Evolutionary conservation across 2,329 filamentous ascomycete species (phyloP), one percentile per base, ranked within the genome.

Genomic region (Pseudofabraea citricarpa): DNA sequence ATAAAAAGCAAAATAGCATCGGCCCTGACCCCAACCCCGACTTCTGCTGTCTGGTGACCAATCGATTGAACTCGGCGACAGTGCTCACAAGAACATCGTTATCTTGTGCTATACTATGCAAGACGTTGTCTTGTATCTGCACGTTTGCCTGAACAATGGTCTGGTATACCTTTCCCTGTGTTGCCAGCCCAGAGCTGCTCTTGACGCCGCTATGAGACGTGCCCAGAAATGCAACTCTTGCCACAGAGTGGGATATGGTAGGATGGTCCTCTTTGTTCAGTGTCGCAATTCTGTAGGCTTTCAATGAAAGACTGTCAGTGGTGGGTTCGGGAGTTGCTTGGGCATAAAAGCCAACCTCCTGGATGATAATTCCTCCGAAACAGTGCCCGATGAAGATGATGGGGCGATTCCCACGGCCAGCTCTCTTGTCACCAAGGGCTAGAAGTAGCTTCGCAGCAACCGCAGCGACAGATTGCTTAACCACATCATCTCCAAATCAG

Each of bases 321-420:
- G 21, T 49, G 45, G 22, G 54, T 57, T 29, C 50, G 55, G 13
- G 54, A 27, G 8, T 27, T 27, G 55, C 2, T 47, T 2, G 53
- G 27, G 13, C 53, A 36, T 12, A 3, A 13, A 26, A n/a, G n/a
- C 39, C 36, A 20, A 56, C 55, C 39, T 56, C 51, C 20, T 59
- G 51, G 6, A 59, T 50, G 18, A 60, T 48, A 16, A 59, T 56
- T 7, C 57, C 57, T 12, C 58, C 56, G 22, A 61, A 51, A 45
- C 56, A 58, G 40, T 60, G 58, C 19, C 52, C 50, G 15, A 61
- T 46, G 27, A 62, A 61, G 24, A 62, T 56, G 16, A 62, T 60
- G 3, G 59, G 56, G 1, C 50, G 35, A 43, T 51, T 53, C 52
- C 31, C 18, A 23, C 24, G 31, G n/a, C 36, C 56, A 15, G 40